Conservation (phyloP, 306 rosid species). For the Albizia julibrissin region DNA sequence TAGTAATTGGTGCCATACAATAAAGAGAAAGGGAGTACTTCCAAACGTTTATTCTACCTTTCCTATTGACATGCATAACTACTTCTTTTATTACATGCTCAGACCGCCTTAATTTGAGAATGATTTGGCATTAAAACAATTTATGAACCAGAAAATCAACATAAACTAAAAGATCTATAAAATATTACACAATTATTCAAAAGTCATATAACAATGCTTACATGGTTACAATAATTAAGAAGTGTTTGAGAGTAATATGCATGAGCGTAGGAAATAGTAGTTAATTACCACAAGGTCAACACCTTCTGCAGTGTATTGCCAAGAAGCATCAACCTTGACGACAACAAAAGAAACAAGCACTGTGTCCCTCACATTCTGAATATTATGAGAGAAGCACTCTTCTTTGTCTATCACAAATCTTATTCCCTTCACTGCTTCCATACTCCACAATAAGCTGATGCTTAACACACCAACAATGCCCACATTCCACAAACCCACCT, state of each 20-base stretch:
- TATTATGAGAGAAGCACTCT: constrained; percentile 64
- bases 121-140: neutral
- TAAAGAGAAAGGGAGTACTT: too few species aligned
- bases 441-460: neutral
- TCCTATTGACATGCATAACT: too few species aligned
- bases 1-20: too few species aligned
- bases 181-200: too few species aligned
- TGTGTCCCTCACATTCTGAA: constrained; percentile 56
- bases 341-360: constrained; percentile 72
- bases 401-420: constrained; percentile 73
- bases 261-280: too few species aligned
- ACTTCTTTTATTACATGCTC: too few species aligned
- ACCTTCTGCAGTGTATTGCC: constrained; percentile 58
- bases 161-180: too few species aligned
- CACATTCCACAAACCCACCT: constrained; percentile 31
- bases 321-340: constrained; percentile 50
- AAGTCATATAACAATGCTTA: too few species aligned
- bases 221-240: too few species aligned
- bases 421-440: constrained; percentile 52
- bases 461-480: constrained; percentile 27
- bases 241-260: too few species aligned
- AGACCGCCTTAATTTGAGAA: neutral
- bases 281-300: constrained; percentile 50
- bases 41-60: too few species aligned
- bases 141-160: neutral